A percentile compares a stretch with the other conserved stretches of the same genome.
These are phyloP conservation scores for Podospora pseudoanserina DNA, from an alignment of 495 filamentous ascomycete species.

Conservation along the genomic window DNA sequence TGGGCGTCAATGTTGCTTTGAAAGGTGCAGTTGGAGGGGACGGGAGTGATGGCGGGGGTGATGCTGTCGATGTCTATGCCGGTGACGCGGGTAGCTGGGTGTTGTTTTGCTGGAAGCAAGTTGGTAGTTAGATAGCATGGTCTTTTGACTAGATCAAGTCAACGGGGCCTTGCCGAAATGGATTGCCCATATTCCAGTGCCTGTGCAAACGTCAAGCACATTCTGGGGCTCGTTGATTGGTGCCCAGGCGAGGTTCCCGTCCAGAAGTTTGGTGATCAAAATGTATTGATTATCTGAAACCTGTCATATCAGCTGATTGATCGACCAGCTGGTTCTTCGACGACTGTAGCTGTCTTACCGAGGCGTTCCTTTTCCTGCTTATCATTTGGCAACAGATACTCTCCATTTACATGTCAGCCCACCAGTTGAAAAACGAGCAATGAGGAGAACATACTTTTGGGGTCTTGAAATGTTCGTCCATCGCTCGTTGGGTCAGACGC, in stretches of 20 bases:
- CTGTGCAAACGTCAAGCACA: not conserved
- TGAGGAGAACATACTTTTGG: not conserved
- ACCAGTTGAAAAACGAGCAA: not conserved
- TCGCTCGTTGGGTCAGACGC: not conserved
- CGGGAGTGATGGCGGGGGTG: not conserved
- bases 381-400: not conserved
- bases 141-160: not conserved
- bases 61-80: not conserved
- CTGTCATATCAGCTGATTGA: not conserved
- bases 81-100: not conserved
- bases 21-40: not conserved
- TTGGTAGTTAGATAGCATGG: not conserved
- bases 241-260: not conserved
- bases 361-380: not conserved
- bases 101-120: not conserved
- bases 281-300: not conserved
- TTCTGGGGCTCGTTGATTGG: not conserved
- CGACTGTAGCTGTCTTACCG: not conserved
- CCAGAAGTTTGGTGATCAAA: not conserved
- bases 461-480: not conserved
- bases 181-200: not conserved
- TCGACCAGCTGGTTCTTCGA: not conserved
- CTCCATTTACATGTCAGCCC: not conserved
- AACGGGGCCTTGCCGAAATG: not conserved
- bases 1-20: not conserved